Evolutionary conservation across 495 filamentous ascomycete species (phyloP).

Genomic region (Penicillium waksmanii): DNA sequence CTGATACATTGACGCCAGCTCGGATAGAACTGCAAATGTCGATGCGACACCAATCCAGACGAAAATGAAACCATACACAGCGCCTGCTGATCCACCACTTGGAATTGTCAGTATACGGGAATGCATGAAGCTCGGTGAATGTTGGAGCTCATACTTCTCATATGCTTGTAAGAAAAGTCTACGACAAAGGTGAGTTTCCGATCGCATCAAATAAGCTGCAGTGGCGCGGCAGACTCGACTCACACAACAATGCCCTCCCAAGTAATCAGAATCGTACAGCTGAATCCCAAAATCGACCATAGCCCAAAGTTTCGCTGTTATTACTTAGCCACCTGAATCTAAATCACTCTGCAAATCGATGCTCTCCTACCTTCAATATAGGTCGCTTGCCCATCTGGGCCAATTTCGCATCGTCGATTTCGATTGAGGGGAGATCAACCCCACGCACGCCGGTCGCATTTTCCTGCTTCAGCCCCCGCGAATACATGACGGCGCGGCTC

Average conservation of each 20-base stretch:
- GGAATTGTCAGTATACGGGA: constrained; percentile 6
- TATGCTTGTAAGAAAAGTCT: constrained; percentile 41
- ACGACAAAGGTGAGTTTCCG: background rate
- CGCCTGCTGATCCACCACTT: constrained; percentile 55
- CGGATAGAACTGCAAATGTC: constrained; percentile 38
- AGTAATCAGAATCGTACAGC: constrained; percentile 53
- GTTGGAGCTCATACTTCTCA: constrained; percentile 32
- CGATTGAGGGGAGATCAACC: constrained; percentile 20
- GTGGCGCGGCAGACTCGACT: background rate
- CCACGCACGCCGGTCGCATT: constrained; percentile 16
- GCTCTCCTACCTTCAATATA: constrained; percentile 42
- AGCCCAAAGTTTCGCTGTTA: constrained; percentile 51
- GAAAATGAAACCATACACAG: constrained; percentile 57
- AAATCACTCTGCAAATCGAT: constrained; percentile 6
- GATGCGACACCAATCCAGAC: constrained; percentile 45
- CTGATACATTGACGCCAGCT: constrained; percentile 48
- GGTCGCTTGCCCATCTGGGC: constrained; percentile 55
- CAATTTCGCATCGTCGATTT: constrained; percentile 44
- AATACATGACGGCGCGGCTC: constrained; percentile 6
- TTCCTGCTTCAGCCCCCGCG: constrained; percentile 8
- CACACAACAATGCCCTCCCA: constrained; percentile 52
- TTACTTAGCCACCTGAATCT: background rate
- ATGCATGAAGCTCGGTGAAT: no score
- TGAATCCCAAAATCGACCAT: constrained; percentile 55
- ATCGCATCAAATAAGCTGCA: background rate